phyloP scores from a whole-genome alignment of 2,329 filamentous ascomycete species.

The Trichophyton mentagrophytes region DNA sequence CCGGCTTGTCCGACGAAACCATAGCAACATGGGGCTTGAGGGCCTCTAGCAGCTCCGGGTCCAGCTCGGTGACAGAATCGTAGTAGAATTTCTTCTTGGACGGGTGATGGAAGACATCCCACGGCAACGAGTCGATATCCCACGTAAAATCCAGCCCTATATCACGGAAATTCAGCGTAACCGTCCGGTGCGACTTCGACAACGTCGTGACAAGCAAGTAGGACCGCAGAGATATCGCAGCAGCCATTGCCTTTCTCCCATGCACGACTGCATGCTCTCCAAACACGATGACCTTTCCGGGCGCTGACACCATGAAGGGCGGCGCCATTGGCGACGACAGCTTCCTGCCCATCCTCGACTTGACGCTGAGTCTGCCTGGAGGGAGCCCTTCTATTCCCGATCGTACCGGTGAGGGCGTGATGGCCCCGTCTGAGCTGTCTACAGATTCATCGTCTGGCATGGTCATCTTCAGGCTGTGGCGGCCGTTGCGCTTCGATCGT shows the following conservation, averaged over 20 bases:
- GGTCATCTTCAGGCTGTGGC: neutral
- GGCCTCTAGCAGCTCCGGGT: conserved; percentile 66
- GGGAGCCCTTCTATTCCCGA: conserved; percentile 15
- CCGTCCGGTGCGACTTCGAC: conserved; percentile 78
- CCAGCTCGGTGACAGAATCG: conserved; percentile 70
- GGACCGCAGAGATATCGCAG: conserved; percentile 84
- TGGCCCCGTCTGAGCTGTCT: conserved; percentile 22
- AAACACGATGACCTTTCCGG: conserved; percentile 96
- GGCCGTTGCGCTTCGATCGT: neutral
- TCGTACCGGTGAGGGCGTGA: conserved; percentile 19
- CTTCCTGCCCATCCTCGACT: conserved; percentile 23
- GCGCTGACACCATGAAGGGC: conserved; percentile 93
- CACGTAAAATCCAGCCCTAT: conserved; percentile 82
- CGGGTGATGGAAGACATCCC: conserved; percentile 65
- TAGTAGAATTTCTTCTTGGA: conserved; percentile 93
- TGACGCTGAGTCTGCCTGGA: conserved; percentile 7
- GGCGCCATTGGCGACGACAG: conserved; percentile 55
- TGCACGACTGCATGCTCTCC: conserved; percentile 97
- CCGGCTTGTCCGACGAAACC: conserved; percentile 54
- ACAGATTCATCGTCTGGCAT: conserved; percentile 15
- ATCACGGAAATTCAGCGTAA: conserved; percentile 81
- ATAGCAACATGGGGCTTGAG: conserved; percentile 64
- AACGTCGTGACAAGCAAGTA: conserved; percentile 92
- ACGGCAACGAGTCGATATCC: conserved; percentile 86
- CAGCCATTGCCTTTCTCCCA: conserved; percentile 91